Evolutionary conservation across 2,329 filamentous ascomycete species (phyloP).

Genomic region (Monilinia fructicola): DNA sequence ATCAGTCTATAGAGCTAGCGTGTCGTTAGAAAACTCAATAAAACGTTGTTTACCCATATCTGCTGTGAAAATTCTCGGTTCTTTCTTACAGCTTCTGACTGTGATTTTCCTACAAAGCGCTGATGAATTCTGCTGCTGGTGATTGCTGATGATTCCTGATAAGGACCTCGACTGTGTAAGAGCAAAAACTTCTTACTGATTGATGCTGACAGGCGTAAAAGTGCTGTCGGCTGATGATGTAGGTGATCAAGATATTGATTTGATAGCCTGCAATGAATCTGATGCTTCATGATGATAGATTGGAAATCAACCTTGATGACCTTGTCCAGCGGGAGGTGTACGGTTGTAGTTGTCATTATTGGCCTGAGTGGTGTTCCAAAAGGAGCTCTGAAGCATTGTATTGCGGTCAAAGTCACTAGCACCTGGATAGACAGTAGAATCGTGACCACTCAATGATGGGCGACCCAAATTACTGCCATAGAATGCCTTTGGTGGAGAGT

Average conservation of each 20-base stretch:
- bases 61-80: constrained; percentile 6
- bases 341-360: constrained; percentile 42
- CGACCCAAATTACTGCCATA: constrained; percentile 20
- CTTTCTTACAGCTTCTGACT: constrained; percentile 16
- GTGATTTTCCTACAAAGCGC: constrained; percentile 19
- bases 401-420: constrained; percentile 35
- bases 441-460: constrained; percentile 28
- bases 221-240: constrained; percentile 26
- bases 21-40: constrained; percentile 32
- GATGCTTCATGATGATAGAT: constrained; percentile 1
- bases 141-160: background rate
- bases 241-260: background rate
- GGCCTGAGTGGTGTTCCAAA: constrained; percentile 34
- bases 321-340: constrained; percentile 50
- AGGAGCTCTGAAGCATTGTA: constrained; percentile 39
- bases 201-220: constrained; percentile 5
- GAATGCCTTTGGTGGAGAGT: constrained; percentile 32
- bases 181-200: constrained; percentile 8
- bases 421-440: constrained; percentile 33
- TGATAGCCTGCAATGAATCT: constrained; percentile 3
- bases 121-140: constrained; percentile 4
- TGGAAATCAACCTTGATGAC: constrained; percentile 25
- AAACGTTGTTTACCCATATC: constrained; percentile 22
- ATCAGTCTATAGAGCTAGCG: constrained; percentile 38
- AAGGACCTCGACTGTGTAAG: constrained; percentile 6